These are phyloP conservation scores for Penicillium sp. DNA, from an alignment of 2,329 filamentous ascomycete species.

Conservation along the genomic window DNA sequence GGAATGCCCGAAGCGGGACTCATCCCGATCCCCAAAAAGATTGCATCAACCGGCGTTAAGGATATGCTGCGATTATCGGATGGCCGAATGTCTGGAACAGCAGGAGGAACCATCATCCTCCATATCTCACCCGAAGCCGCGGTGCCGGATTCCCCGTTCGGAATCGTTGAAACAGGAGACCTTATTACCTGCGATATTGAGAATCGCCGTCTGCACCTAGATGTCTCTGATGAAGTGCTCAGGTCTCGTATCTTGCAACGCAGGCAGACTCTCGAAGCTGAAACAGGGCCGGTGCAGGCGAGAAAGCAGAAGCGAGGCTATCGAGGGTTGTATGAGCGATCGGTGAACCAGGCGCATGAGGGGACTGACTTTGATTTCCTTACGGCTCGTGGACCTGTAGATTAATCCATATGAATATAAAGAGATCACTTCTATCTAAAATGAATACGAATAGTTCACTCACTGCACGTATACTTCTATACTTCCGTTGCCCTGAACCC, in stretches of 20 bases:
- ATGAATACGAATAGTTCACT: too few relatives aligned
- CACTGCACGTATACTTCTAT: too few relatives aligned
- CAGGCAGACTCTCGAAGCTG: constrained; percentile 21
- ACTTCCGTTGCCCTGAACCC: constrained; percentile 32
- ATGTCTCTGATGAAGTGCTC: constrained; percentile 49
- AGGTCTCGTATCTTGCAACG: constrained; percentile 40
- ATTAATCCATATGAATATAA: too few relatives aligned
- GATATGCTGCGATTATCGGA: constrained; percentile 61
- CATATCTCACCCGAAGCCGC: constrained; percentile 59
- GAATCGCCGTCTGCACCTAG: constrained; percentile 45
- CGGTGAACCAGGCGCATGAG: constrained; percentile 49
- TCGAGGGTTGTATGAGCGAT: constrained; percentile 45
- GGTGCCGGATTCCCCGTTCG: constrained; percentile 52
- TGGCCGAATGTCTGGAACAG: constrained; percentile 60
- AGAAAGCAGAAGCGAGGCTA: constrained; percentile 42
- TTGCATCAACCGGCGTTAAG: constrained; percentile 51
- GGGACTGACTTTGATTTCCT: constrained; percentile 48
- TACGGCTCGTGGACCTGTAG: constrained; percentile 28
- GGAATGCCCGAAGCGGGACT: constrained; percentile 59
- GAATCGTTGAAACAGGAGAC: constrained; percentile 55
- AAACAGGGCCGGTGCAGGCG: constrained; percentile 18
- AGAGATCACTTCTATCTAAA: too few relatives aligned
- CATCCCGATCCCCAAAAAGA: constrained; percentile 56
- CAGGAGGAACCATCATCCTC: constrained; percentile 59
- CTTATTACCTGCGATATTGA: constrained; percentile 53